Base-by-base conservation (phyloP, 2,329 filamentous ascomycete species). In the Ascochyta lentis region DNA sequence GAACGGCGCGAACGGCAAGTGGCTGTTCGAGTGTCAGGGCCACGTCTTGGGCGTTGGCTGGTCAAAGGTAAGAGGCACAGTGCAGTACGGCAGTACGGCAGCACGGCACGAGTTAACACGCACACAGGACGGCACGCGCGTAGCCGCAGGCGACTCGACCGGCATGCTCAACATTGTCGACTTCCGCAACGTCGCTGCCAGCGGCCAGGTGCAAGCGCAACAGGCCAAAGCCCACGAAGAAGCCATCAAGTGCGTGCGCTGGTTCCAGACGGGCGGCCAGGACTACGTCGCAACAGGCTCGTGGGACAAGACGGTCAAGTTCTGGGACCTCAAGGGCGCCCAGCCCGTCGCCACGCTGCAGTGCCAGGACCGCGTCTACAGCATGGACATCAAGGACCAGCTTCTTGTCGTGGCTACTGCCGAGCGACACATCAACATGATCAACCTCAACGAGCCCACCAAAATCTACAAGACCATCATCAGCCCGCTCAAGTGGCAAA, bases 401-500 rank as follows among this genome's bases (percentile, higher is more conserved):
- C 83, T 99, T 46, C 85, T 97, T 38, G 95, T 99, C 19, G 83
- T 97, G 54, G 95, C 90, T 59, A 98, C 93, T 0, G 95, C 95
- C 12, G 95, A 99, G 73, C 87, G 95, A 58, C 96, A 96, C 78
- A 96, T 99, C 82, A 93, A 98, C 76, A 89, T 99, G 60, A 83
- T 99, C 78, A 92, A 96, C 78, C 85, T 99, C 51, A 88, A 89
- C 72, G 89, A 96, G 58, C 95, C 95, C 4, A 86, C 86, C 49
- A 92, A 91, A 68, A 92, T 97, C 77, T 97, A 96, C 85, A 99
- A 99, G 84, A 94, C 91, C 9, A 84, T 97, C 46, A 92, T 96
- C 78, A 96, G 92, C 71, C 95, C 95, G 3, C 84, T 99, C 40
- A 99, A 99, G 80, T 99, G 93, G 92, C 95, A 99, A 83, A 99